Evolutionary conservation across 2,329 filamentous ascomycete species (phyloP).

Genomic region (Cladosporium phlei): DNA sequence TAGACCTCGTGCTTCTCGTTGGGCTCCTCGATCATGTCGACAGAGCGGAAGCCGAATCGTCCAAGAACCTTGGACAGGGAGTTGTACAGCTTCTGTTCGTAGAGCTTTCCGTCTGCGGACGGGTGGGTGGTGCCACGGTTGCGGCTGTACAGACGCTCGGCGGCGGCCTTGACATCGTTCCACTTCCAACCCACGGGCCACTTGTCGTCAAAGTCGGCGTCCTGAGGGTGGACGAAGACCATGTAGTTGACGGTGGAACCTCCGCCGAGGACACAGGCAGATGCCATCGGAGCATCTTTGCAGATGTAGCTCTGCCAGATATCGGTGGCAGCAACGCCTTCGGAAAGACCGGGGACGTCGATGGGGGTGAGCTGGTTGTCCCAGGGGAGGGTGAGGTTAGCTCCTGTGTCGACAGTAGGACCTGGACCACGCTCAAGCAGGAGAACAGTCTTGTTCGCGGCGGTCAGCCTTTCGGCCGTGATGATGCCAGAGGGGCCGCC

Average conservation of each 20-base stretch:
- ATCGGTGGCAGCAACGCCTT: background rate
- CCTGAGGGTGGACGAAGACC: conserved; percentile 65
- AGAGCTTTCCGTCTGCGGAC: conserved; percentile 61
- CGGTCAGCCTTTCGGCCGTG: conserved; percentile 56
- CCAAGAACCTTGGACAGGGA: conserved; percentile 57
- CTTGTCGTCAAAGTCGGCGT: conserved; percentile 65
- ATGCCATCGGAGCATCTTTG: conserved; percentile 65
- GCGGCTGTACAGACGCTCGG: conserved; percentile 59
- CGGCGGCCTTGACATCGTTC: conserved; percentile 55
- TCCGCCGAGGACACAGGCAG: conserved; percentile 66
- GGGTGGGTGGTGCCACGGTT: conserved; percentile 66
- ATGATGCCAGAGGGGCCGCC: conserved; percentile 59
- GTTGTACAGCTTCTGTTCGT: conserved; percentile 61
- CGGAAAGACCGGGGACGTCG: conserved; percentile 59
- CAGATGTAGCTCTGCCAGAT: conserved; percentile 51
- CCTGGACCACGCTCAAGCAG: conserved; percentile 48
- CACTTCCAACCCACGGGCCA: conserved; percentile 69
- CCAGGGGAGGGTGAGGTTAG: conserved; percentile 58
- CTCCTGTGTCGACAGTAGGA: conserved; percentile 61
- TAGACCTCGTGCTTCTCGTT: conserved; percentile 62
- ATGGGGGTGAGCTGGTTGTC: conserved; percentile 63
- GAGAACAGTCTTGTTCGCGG: conserved; percentile 60
- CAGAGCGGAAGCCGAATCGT: conserved; percentile 57
- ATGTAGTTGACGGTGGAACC: conserved; percentile 60
- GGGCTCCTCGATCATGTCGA: conserved; percentile 57